phyloP scores from a whole-genome alignment of 2,329 filamentous ascomycete genomes.

The Aspergillus niger region DNA sequence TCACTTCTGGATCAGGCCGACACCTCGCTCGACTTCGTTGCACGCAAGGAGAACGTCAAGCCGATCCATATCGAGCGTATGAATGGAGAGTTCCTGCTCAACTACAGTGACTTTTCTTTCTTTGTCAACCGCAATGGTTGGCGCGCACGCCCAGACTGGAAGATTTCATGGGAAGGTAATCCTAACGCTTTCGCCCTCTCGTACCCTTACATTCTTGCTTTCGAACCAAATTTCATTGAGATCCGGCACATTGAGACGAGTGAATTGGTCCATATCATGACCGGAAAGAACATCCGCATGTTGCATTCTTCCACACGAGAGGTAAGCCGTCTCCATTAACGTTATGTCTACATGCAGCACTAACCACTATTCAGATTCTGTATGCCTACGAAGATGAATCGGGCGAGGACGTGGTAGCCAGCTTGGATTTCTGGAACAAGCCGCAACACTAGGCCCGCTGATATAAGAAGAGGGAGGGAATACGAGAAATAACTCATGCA shows the following conservation, averaged over 20 bases:
- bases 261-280: slow-evolving; percentile 88
- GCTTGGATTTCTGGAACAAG: slow-evolving; percentile 93
- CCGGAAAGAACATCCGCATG: slow-evolving; percentile 96
- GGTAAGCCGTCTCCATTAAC: slow-evolving; percentile 57
- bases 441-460: slow-evolving; percentile 30
- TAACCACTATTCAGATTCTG: slow-evolving; percentile 68
- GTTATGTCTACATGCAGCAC: slow-evolving; percentile 7
- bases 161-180: slow-evolving; percentile 94
- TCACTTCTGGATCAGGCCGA: slow-evolving; percentile 96
- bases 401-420: slow-evolving; percentile 90
- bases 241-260: slow-evolving; percentile 93
- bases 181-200: slow-evolving; percentile 91
- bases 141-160: slow-evolving; percentile 94
- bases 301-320: slow-evolving; percentile 95
- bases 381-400: slow-evolving; percentile 97
- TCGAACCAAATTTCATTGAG: slow-evolving; percentile 97
- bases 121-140: slow-evolving; percentile 99
- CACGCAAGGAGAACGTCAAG: slow-evolving; percentile 86
- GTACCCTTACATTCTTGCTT: slow-evolving; percentile 95
- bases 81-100: slow-evolving; percentile 94
- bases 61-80: slow-evolving; percentile 97
- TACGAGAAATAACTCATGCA: slow-evolving; percentile 14
- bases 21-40: slow-evolving; percentile 95
- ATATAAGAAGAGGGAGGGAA: slow-evolving; percentile 6
- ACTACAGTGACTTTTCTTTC: slow-evolving; percentile 98